phyloP scores from a whole-genome alignment of 1,284 basidiomycete species.

The Hortiboletus rubellus region DNA sequence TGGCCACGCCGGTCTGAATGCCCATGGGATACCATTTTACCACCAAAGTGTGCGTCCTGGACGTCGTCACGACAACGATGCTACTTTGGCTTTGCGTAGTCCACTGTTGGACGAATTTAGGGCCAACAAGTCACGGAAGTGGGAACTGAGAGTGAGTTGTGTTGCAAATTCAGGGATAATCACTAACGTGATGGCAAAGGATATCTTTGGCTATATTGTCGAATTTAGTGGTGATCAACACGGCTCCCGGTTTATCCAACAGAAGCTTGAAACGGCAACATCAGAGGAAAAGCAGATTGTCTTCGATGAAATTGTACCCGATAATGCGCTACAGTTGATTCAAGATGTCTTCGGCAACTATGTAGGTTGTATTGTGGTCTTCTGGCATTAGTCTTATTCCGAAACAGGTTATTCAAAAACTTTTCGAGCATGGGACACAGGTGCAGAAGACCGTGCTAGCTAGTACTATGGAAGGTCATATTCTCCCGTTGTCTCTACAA shows the following conservation, averaged over 20 bases:
- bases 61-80: slow-evolving; percentile 43
- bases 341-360: slow-evolving; percentile 99
- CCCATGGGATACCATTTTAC: slow-evolving; percentile 40
- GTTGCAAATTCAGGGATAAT: background rate
- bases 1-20: slow-evolving; percentile 32
- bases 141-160: slow-evolving; percentile 71
- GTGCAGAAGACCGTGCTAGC: slow-evolving; percentile 75
- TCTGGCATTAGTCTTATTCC: slow-evolving; percentile 12
- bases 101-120: slow-evolving; percentile 84
- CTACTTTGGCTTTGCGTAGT: slow-evolving; percentile 53
- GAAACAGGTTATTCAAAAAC: slow-evolving; percentile 85
- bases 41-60: slow-evolving; percentile 42
- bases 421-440: slow-evolving; percentile 88
- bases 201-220: slow-evolving; percentile 83
- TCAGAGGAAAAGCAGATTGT: slow-evolving; percentile 78
- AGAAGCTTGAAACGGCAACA: slow-evolving; percentile 75
- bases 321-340: slow-evolving; percentile 76
- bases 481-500: slow-evolving; percentile 80
- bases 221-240: slow-evolving; percentile 97
- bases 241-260: slow-evolving; percentile 88
- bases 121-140: slow-evolving; percentile 73
- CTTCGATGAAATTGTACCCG: slow-evolving; percentile 90
- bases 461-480: slow-evolving; percentile 77
- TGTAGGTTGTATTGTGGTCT: slow-evolving; percentile 43
- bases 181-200: slow-evolving; percentile 45